Conservation (phyloP, 768 basidiomycete species). For the Chalciporus piperatus region DNA sequence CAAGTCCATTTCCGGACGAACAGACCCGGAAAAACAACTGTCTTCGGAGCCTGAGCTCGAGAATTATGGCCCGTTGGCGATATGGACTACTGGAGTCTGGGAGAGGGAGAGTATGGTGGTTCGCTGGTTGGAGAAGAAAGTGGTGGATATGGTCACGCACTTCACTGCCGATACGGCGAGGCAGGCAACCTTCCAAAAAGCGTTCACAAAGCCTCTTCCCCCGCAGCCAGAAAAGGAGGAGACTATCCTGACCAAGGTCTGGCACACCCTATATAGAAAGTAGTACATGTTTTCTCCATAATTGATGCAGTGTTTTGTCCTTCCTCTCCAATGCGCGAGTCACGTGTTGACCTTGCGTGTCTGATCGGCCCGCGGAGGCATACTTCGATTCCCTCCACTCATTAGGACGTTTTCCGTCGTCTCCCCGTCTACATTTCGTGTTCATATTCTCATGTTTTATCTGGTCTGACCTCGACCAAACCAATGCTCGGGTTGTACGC, state of each 20-base stretch:
- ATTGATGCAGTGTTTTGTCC: too few species aligned
- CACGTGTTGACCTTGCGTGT: background rate
- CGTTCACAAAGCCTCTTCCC: background rate
- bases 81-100: constrained; percentile 76
- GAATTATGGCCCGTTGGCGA: constrained; percentile 53
- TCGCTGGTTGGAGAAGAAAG: constrained; percentile 54
- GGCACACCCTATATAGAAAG: background rate
- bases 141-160: constrained; percentile 46
- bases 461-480: background rate
- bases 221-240: background rate
- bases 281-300: background rate
- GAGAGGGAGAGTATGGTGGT: constrained; percentile 57
- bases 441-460: constrained; percentile 1
- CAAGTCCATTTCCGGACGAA: constrained; percentile 3
- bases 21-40: constrained; percentile 7
- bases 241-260: background rate
- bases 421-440: background rate
- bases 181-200: background rate
- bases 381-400: too few species aligned
- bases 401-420: background rate
- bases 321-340: background rate
- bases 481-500: constrained; percentile 8
- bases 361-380: background rate
- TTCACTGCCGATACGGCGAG: constrained; percentile 26
- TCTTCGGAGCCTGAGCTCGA: constrained; percentile 5